Evolutionary conservation across 139 green algal species (phyloP).

Genomic region (Coelastrella sp.): DNA sequence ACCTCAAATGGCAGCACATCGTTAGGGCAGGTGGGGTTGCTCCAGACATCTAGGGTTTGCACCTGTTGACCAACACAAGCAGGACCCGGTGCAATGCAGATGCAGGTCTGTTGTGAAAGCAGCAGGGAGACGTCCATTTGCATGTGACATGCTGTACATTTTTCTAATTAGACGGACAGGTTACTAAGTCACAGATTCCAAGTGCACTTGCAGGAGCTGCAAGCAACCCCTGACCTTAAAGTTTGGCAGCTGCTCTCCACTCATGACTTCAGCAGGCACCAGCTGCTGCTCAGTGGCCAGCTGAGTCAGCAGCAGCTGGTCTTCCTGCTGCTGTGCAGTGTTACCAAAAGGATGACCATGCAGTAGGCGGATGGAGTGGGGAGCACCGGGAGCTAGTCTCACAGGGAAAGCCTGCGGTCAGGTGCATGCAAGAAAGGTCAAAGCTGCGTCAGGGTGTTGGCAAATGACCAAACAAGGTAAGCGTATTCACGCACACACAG

Average conservation of each 20-base stretch:
- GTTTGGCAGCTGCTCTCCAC: slow-evolving; percentile 52
- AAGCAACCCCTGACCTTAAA: slow-evolving; percentile 50
- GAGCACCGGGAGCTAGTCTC: slow-evolving; percentile 64
- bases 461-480: no score
- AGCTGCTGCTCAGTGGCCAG: slow-evolving; percentile 17
- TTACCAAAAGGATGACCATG: slow-evolving; percentile 52
- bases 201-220: not conserved
- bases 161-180: not conserved
- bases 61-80: slow-evolving; percentile 48
- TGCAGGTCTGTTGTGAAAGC: not conserved
- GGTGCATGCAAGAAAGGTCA: no score
- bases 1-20: slow-evolving; percentile 58
- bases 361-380: slow-evolving; percentile 61
- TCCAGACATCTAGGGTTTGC: slow-evolving; percentile 69
- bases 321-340: not conserved
- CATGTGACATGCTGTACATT: not conserved
- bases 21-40: slow-evolving; percentile 63
- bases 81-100: not conserved
- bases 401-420: slow-evolving; percentile 54
- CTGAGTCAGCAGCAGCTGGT: not conserved
- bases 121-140: not conserved
- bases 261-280: slow-evolving; percentile 47
- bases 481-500: not conserved
- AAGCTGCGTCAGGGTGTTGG: no score
- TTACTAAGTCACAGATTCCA: not conserved